Conservation (phyloP, 2,329 filamentous ascomycete species). For the Ceratocystis variospora region DNA sequence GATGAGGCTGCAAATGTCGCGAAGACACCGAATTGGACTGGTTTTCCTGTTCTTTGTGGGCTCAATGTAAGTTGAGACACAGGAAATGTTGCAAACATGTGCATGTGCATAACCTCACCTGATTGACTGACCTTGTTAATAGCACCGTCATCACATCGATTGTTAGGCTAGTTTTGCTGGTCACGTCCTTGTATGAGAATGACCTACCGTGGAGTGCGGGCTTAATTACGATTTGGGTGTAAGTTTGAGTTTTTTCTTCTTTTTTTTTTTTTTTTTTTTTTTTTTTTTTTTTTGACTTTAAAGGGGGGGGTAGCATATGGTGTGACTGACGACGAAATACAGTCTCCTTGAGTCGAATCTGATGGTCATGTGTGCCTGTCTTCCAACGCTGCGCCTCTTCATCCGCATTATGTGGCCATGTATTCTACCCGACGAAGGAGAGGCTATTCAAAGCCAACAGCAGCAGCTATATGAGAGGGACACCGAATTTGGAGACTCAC, state of each 20-base stretch:
- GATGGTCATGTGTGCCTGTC: constrained; percentile 6
- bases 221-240: constrained; percentile 2
- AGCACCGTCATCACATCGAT: constrained; percentile 4
- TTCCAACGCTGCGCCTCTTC: not conserved
- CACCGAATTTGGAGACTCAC: not conserved
- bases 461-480: not conserved
- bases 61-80: not conserved
- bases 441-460: not conserved
- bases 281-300: too few species aligned
- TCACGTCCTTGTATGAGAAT: not conserved
- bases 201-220: not conserved
- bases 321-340: not conserved
- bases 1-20: not conserved
- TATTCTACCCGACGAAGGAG: not conserved
- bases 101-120: not conserved
- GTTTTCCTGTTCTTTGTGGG: not conserved
- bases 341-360: not conserved
- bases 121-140: not conserved
- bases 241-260: not conserved
- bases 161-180: not conserved
- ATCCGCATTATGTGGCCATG: not conserved
- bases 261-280: not conserved
- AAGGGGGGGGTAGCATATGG: not conserved
- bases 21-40: not conserved
- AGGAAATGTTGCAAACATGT: not conserved